phyloP scores from a whole-genome alignment of 306 rosid species.

The Begonia peltatifolia region DNA sequence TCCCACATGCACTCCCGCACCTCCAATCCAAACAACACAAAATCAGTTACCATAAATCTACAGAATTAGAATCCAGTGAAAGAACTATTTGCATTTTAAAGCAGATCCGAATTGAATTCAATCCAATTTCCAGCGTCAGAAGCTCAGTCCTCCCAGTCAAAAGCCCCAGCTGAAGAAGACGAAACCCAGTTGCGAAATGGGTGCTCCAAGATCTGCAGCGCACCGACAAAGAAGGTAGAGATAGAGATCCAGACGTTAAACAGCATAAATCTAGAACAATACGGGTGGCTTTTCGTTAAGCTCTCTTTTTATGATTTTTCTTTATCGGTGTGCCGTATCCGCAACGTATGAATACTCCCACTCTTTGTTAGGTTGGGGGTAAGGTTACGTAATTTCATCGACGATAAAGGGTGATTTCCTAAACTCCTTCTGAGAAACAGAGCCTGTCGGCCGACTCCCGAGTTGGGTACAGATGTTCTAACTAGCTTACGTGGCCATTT shows the following conservation, averaged over 20 bases:
- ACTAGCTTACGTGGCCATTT: too few relatives aligned
- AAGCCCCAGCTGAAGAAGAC: slow-evolving; percentile 5
- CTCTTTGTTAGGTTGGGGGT: too few relatives aligned
- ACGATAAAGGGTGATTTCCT: too few relatives aligned
- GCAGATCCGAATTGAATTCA: slow-evolving; percentile 12
- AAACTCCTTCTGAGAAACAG: too few relatives aligned
- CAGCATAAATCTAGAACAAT: slow-evolving; percentile 45
- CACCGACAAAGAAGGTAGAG: slow-evolving; percentile 52
- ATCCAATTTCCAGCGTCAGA: neutral
- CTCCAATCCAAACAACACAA: slow-evolving; percentile 20
- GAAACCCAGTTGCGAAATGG: slow-evolving; percentile 7
- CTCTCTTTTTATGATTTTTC: neutral
- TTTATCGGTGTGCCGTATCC: slow-evolving; percentile 16
- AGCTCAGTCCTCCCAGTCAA: slow-evolving; percentile 7
- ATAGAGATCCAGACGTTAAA: slow-evolving; percentile 8
- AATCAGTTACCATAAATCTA: slow-evolving; percentile 35
- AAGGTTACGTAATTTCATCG: too few relatives aligned
- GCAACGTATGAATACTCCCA: slow-evolving; percentile 13
- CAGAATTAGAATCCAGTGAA: slow-evolving; percentile 15
- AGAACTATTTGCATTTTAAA: slow-evolving; percentile 18
- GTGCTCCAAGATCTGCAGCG: slow-evolving; percentile 39
- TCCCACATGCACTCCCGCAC: slow-evolving; percentile 57
- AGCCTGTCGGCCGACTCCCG: too few relatives aligned
- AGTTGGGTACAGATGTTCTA: too few relatives aligned
- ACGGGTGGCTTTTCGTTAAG: neutral